These are phyloP conservation scores for Globisporangium viniferum DNA, from an alignment of 352 stramenopile species.

Conservation along the genomic window DNA sequence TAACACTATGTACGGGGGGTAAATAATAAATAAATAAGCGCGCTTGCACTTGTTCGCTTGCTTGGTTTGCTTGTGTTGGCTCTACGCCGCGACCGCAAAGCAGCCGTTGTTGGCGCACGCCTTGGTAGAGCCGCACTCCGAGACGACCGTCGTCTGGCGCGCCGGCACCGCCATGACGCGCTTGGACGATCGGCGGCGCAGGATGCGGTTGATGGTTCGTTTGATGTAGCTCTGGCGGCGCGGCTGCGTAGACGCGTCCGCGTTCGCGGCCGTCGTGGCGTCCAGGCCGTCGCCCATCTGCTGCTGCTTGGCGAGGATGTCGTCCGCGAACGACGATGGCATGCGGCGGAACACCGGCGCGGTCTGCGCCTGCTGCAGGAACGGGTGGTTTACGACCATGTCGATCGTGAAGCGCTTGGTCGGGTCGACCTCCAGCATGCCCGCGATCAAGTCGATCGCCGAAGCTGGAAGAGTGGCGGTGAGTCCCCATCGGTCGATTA, in stretches of 20 bases:
- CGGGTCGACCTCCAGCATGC: conserved; percentile 63
- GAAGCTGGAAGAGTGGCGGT: conserved; percentile 44
- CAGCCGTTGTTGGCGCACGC: neutral
- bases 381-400: conserved; percentile 59
- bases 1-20: conserved; percentile 6
- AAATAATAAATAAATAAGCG: conserved; percentile 15
- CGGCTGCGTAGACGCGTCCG: neutral
- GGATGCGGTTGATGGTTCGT: conserved; percentile 42
- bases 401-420: conserved; percentile 54
- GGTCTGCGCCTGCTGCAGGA: conserved; percentile 28
- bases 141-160: conserved; percentile 12
- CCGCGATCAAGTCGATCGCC: conserved; percentile 59
- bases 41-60: neutral
- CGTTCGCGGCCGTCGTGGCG: neutral
- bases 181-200: conserved; percentile 41
- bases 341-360: conserved; percentile 19
- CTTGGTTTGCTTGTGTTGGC: neutral
- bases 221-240: conserved; percentile 22
- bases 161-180: conserved; percentile 41
- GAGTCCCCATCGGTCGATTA: conserved; percentile 70
- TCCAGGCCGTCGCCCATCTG: conserved; percentile 14
- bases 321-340: conserved; percentile 28
- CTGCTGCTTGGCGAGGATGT: conserved; percentile 18
- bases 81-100: conserved; percentile 6
- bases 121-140: conserved; percentile 13